Evolutionary conservation across 805 yeast species (phyloP).

Genomic region (Kazachstania taianensis): DNA sequence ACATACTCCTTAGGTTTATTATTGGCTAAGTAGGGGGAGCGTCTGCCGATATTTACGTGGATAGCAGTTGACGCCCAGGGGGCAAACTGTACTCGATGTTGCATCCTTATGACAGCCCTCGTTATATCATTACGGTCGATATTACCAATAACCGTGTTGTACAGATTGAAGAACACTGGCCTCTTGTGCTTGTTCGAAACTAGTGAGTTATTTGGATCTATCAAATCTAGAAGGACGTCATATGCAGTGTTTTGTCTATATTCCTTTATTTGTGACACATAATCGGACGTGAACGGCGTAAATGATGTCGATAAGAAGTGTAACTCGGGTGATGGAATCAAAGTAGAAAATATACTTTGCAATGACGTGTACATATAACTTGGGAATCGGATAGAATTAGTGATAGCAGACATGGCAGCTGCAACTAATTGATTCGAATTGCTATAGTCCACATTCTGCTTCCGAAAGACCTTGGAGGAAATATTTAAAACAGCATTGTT

Average conservation of each 20-base stretch:
- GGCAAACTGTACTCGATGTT: slow-evolving; percentile 61
- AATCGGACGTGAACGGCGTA: slow-evolving; percentile 68
- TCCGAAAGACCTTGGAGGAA: slow-evolving; percentile 52
- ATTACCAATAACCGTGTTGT: slow-evolving; percentile 57
- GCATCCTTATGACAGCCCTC: slow-evolving; percentile 53
- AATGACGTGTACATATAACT: slow-evolving; percentile 81
- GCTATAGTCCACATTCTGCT: slow-evolving; percentile 52
- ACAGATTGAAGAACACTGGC: slow-evolving; percentile 53
- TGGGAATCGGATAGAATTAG: slow-evolving; percentile 86
- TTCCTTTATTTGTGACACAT: slow-evolving; percentile 47
- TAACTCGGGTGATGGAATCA: slow-evolving; percentile 77
- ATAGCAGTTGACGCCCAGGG: slow-evolving; percentile 80
- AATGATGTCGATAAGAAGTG: slow-evolving; percentile 67
- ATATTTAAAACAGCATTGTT: slow-evolving; percentile 72
- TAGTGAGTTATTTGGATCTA: slow-evolving; percentile 71
- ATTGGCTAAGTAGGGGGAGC: slow-evolving; percentile 43
- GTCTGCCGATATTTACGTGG: slow-evolving; percentile 66
- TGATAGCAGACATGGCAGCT: slow-evolving; percentile 70
- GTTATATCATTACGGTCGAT: slow-evolving; percentile 63
- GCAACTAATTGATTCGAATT: slow-evolving; percentile 82
- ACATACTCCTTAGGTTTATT: slow-evolving; percentile 35
- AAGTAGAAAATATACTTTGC: slow-evolving; percentile 68
- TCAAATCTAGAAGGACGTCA: slow-evolving; percentile 73
- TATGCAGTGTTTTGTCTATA: slow-evolving; percentile 61
- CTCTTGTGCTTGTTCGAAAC: slow-evolving; percentile 38